Base-by-base conservation (phyloP, 768 basidiomycete species). In the Lentinus tigrinus region DNA sequence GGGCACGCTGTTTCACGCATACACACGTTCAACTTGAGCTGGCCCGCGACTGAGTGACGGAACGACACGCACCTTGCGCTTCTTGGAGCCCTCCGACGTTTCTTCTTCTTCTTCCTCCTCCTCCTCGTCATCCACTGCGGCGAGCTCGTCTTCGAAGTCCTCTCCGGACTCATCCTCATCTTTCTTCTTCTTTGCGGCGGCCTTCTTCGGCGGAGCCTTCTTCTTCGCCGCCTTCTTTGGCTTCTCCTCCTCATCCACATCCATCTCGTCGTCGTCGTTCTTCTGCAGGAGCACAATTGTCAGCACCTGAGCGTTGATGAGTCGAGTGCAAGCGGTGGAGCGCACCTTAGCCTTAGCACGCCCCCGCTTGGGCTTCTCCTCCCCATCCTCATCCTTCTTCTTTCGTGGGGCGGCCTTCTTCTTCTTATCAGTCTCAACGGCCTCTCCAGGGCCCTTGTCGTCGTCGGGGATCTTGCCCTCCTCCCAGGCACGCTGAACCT, bases 21-120 rank as follows among this genome's bases (percentile, higher is more conserved):
- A 46, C n/a, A n/a, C n/a, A n/a, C n/a, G n/a, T n/a, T n/a, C n/a
- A n/a, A 47, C 28, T 36, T 4, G 39, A 23, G 17, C 21, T 58
- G 49, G 47, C 36, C 21, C 21, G 23, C 26, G 17, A 24, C 13
- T 14, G 39, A 47, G 31, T n/a, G 16, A n/a, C 23, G 23, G 3
- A 40, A 3, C 43, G 2, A 7, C 17, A 62, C 74, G 21, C 64
- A 85, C 88, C 84, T 90, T 88, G 74, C 87, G 85, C 74, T 91
- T 92, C 77, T 85, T 89, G 65, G 56, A 55, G 19, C 69, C 71
- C 63, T 69, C 69, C 9, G 75, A 76, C 7, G 51, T 59, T 7
- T 72, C 73, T 11, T 82, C 81, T 14, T 78, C 81, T 1, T 78
- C 69, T 9, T 65, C 79, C 5, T 79, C 81, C 11, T 77, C 80